Evolutionary conservation across 1,284 basidiomycete genomes (phyloP).

Genomic region (Erythrobasidium hasegawianum): DNA sequence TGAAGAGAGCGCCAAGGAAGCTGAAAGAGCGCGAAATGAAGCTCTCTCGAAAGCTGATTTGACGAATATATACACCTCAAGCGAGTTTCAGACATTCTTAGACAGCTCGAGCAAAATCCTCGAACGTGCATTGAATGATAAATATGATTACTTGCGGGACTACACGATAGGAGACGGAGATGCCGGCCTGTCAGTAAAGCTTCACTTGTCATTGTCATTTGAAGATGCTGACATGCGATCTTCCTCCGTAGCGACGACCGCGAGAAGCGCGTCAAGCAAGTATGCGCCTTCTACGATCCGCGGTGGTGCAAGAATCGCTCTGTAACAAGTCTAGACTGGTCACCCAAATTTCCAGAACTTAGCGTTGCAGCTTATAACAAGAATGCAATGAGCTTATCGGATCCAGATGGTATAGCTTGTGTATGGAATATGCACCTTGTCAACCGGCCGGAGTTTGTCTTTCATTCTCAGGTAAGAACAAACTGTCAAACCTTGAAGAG

Average conservation of each 20-base stretch:
- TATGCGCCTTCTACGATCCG: conserved; percentile 86
- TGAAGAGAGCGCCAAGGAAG: conserved; percentile 68
- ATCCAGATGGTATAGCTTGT: conserved; percentile 92
- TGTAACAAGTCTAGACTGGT: conserved; percentile 93
- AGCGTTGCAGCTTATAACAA: conserved; percentile 95
- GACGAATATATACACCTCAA: conserved; percentile 70
- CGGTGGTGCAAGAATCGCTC: conserved; percentile 83
- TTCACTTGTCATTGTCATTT: too few species aligned
- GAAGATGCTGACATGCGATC: too few species aligned
- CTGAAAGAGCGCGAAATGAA: conserved; percentile 75
- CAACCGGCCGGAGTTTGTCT: conserved; percentile 93
- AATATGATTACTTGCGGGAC: conserved; percentile 93
- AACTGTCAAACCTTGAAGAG: too few species aligned
- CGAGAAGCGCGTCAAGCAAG: conserved; percentile 76
- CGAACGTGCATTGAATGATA: conserved; percentile 90
- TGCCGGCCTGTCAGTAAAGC: conserved; percentile 51
- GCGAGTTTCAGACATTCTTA: conserved; percentile 88
- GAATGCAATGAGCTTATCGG: conserved; percentile 81
- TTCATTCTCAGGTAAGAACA: conserved; percentile 83
- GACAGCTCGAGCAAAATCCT: conserved; percentile 93
- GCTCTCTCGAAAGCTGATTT: conserved; percentile 82
- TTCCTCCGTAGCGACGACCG: conserved; percentile 80
- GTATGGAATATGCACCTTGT: conserved; percentile 96
- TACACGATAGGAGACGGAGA: conserved; percentile 68
- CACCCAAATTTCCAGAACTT: conserved; percentile 81